Evolutionary conservation across 305 asterid genomes (phyloP).

Genomic region (Euphrasia arctica): DNA sequence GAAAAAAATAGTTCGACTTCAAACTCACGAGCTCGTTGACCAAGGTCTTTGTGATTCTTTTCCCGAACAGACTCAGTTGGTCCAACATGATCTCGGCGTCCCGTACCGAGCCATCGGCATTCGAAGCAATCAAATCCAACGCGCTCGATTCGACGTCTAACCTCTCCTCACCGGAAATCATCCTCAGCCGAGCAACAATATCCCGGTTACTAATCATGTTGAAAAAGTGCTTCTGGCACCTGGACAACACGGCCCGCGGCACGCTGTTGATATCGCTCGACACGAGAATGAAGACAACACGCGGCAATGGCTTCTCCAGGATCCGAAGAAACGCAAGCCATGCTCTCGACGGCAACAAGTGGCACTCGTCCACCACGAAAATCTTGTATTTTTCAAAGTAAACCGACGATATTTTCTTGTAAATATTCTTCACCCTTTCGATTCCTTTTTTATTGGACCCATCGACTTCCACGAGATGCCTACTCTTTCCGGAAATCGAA

Average conservation of each 20-base stretch:
- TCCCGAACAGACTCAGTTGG: slow-evolving; percentile 87
- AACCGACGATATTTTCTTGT: slow-evolving; percentile 41
- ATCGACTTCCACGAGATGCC: slow-evolving; percentile 57
- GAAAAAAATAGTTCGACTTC: too few species aligned
- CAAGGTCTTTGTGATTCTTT: slow-evolving; percentile 66
- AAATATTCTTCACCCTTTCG: slow-evolving; percentile 42
- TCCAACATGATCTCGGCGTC: slow-evolving; percentile 92
- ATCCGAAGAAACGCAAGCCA: slow-evolving; percentile 70
- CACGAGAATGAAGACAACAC: slow-evolving; percentile 61
- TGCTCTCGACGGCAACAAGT: slow-evolving; percentile 66
- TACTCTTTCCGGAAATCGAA: slow-evolving; percentile 68
- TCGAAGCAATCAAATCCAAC: slow-evolving; percentile 69
- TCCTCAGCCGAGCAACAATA: slow-evolving; percentile 58
- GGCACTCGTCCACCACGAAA: slow-evolving; percentile 74
- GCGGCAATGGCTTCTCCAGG: slow-evolving; percentile 67
- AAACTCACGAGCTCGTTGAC: slow-evolving; percentile 89
- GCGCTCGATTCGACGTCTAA: slow-evolving; percentile 71
- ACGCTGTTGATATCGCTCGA: slow-evolving; percentile 71
- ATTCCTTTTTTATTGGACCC: slow-evolving; percentile 67
- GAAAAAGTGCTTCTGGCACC: slow-evolving; percentile 73
- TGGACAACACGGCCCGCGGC: slow-evolving; percentile 66
- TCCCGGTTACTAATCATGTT: slow-evolving; percentile 66
- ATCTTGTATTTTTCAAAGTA: slow-evolving; percentile 39
- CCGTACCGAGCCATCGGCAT: slow-evolving; percentile 86
- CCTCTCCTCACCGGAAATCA: slow-evolving; percentile 59